phyloP scores from a whole-genome alignment of 805 yeast species.

The Zygoascus biomembranicola region DNA sequence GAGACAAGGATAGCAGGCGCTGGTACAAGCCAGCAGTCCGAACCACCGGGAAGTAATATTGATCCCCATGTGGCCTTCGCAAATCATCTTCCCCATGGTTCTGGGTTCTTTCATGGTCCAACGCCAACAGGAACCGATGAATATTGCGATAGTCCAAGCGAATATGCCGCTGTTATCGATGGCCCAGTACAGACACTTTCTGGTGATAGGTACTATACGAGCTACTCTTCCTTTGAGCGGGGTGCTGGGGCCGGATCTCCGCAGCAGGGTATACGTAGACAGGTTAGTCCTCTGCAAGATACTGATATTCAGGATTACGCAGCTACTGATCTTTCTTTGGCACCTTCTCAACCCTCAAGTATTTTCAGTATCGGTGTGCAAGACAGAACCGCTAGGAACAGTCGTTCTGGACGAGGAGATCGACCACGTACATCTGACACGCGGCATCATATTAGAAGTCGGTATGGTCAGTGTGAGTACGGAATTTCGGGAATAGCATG shows the following conservation, averaged over 20 bases:
- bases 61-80: not conserved
- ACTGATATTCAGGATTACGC: not conserved
- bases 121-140: not conserved
- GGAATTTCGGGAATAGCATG: constrained; percentile 60
- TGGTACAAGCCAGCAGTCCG: constrained; percentile 2
- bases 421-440: not conserved
- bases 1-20: constrained; percentile 6
- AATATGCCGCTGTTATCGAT: not conserved
- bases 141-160: not conserved
- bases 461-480: constrained; percentile 27
- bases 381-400: not conserved
- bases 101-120: not conserved
- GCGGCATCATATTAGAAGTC: not conserved
- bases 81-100: not conserved
- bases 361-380: not conserved
- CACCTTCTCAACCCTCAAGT: not conserved
- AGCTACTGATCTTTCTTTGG: not conserved
- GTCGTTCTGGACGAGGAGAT: not conserved
- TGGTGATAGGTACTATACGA: not conserved
- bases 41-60: constrained; percentile 2
- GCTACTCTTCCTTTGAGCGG: not conserved
- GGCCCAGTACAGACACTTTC: not conserved
- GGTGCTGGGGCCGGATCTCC: not conserved
- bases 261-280: not conserved
- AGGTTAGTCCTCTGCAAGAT: not conserved